Evolutionary conservation across 208 protist species (phyloP), one percentile per base, ranked within the genome.

Genomic region (Acanthamoeba castellanii): DNA sequence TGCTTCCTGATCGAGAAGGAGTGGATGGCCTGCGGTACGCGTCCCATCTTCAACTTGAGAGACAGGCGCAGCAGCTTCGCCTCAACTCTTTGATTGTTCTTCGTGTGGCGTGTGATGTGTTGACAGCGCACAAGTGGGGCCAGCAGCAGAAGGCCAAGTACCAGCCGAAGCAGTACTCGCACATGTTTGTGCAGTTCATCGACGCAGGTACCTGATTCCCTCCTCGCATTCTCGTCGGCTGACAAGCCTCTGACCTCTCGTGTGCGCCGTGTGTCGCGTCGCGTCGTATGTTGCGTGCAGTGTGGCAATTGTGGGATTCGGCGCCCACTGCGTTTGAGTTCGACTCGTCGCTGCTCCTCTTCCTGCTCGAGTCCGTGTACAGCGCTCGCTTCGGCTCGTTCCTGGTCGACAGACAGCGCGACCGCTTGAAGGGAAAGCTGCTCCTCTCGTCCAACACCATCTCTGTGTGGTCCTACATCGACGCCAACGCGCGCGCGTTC

Each of bases 1-100:
- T 97, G 96, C 94, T 95, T 97, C 25, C 93, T 99, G 47, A 94
- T 99, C 27, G 98, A 99, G 94, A 99, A 98, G 93, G 98, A 99
- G 93, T 99, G 98, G 94, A 96, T 95, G 85, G 95, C 95, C 22
- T 98, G 98, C 89, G 98, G 98, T 92, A 74, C 55, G 8, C 32
- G 27, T 30, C 42, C 84, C 59, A n/a, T n/a, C n/a, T n/a, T n/a
- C n/a, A n/a, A n/a, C n/a, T n/a, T n/a, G n/a, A n/a, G n/a, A n/a
- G n/a, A n/a, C n/a, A n/a, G n/a, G n/a, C n/a, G n/a, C n/a, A n/a
- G n/a, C 52, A 30, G 81, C 18, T 11, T 18, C 14, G 14, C 52
- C 8, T 42, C 66, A n/a, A 68, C 27, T 25, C 57, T 64, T 1
- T n/a, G 2, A 32, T 70, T 34, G 64, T 8, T 34, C 6, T 66